Percentiles rank a stretch among this genome's conserved stretches.
phyloP scores from a whole-genome alignment of 352 stramenopile genomes.

The Halophytophthora batemanensis region DNA sequence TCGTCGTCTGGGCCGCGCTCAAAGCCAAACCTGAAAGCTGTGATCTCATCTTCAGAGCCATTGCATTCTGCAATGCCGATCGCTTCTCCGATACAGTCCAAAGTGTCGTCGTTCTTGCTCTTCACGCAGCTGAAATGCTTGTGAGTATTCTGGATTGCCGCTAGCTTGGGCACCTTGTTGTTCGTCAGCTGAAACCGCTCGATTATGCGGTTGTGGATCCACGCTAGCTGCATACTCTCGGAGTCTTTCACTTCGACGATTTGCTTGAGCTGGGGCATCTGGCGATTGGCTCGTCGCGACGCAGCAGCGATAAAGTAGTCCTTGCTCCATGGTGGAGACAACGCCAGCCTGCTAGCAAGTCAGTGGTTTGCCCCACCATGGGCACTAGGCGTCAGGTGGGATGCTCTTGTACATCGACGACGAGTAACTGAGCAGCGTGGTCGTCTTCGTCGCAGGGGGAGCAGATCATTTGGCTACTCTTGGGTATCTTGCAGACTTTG shows the following conservation, averaged over 20 bases:
- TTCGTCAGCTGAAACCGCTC: background rate
- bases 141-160: background rate
- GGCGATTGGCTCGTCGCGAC: background rate
- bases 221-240: background rate
- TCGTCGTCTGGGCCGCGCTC: too few species aligned
- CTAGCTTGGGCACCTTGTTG: background rate
- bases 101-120: background rate
- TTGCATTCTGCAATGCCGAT: background rate
- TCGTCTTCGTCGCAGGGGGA: background rate
- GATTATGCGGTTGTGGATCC: background rate
- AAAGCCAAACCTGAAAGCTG: too few species aligned
- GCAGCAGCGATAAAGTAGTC: background rate
- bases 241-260: background rate
- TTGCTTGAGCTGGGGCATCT: background rate
- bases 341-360: background rate
- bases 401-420: background rate
- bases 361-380: background rate
- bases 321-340: background rate
- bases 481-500: background rate
- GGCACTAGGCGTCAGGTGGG: background rate
- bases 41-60: too few species aligned
- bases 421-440: background rate
- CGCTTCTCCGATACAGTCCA: background rate
- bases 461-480: background rate
- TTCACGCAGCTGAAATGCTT: background rate